Percentiles rank a stretch among this genome's conserved stretches.
phyloP scores from a whole-genome alignment of 345 rosid species.

The Diplotaxis tenuifolia region DNA sequence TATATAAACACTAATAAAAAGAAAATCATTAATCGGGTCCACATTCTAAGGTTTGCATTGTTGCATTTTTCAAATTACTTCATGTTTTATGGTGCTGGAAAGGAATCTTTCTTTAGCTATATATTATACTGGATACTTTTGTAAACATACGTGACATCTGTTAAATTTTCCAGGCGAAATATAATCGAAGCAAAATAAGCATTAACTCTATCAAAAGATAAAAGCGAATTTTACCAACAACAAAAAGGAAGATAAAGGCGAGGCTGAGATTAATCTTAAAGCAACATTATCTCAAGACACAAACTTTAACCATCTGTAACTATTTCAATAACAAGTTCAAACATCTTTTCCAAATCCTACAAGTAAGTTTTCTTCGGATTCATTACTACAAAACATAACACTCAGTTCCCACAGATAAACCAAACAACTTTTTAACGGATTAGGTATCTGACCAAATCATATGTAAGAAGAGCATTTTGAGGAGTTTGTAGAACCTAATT shows the following conservation, averaged over 20 bases:
- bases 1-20: neutral
- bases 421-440: neutral
- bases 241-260: too few relatives aligned
- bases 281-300: neutral
- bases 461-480: neutral
- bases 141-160: neutral
- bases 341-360: neutral
- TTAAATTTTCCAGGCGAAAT: neutral
- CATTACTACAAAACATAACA: neutral
- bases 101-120: neutral
- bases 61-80: neutral
- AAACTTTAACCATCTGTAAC: neutral
- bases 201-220: neutral
- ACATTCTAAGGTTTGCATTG: constrained; percentile 13
- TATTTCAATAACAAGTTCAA: neutral
- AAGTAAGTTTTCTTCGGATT: neutral
- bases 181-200: neutral
- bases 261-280: neutral
- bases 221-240: too few relatives aligned
- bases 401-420: neutral
- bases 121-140: neutral
- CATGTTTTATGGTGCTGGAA: neutral
- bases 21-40: constrained; percentile 3
- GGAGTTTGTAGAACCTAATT: neutral
- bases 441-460: neutral